A percentile compares a stretch with the other conserved stretches of the same genome.
These are phyloP conservation scores for Teratosphaeria viscida DNA, from an alignment of 2,329 filamentous ascomycete genomes.

Conservation along the genomic window DNA sequence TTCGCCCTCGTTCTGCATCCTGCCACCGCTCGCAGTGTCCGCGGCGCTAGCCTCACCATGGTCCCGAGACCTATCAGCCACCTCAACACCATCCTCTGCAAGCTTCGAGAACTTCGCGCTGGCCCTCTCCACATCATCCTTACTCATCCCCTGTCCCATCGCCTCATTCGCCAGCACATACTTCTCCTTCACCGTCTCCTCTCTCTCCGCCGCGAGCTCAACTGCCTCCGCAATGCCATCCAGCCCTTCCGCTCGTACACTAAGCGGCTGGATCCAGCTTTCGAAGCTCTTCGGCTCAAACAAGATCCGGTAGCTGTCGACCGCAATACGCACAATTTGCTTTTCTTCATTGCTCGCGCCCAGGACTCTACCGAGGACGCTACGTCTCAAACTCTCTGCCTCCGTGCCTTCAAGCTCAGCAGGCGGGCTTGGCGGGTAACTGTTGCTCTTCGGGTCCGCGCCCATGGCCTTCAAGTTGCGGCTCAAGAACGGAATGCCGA, in stretches of 20 bases:
- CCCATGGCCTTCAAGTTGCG: slow-evolving; percentile 30
- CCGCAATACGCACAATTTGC: slow-evolving; percentile 34
- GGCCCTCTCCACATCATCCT: slow-evolving; percentile 25
- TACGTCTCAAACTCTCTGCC: slow-evolving; percentile 2
- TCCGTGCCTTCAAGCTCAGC: not conserved
- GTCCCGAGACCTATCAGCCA: slow-evolving; percentile 2
- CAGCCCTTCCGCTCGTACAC: slow-evolving; percentile 24
- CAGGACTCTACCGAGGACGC: slow-evolving; percentile 9
- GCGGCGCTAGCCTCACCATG: slow-evolving; percentile 1
- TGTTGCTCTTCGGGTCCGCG: slow-evolving; percentile 17
- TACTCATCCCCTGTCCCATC: slow-evolving; percentile 26
- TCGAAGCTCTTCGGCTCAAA: slow-evolving; percentile 35
- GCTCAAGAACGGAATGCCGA: slow-evolving; percentile 31
- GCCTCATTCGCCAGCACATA: slow-evolving; percentile 35
- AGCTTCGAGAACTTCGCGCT: slow-evolving; percentile 28
- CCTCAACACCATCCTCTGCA: slow-evolving; percentile 5
- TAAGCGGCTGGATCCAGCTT: slow-evolving; percentile 30
- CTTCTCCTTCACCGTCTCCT: slow-evolving; percentile 30
- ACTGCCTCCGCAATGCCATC: slow-evolving; percentile 26
- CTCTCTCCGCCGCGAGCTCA: slow-evolving; percentile 24
- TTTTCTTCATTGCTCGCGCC: slow-evolving; percentile 28
- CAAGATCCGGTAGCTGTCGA: slow-evolving; percentile 32
- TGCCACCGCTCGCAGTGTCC: not conserved
- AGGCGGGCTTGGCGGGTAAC: slow-evolving; percentile 9
- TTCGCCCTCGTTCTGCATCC: not conserved